These are phyloP conservation scores for Penstemon davidsonii DNA, from an alignment of 257 asterid species.

Conservation along the genomic window DNA sequence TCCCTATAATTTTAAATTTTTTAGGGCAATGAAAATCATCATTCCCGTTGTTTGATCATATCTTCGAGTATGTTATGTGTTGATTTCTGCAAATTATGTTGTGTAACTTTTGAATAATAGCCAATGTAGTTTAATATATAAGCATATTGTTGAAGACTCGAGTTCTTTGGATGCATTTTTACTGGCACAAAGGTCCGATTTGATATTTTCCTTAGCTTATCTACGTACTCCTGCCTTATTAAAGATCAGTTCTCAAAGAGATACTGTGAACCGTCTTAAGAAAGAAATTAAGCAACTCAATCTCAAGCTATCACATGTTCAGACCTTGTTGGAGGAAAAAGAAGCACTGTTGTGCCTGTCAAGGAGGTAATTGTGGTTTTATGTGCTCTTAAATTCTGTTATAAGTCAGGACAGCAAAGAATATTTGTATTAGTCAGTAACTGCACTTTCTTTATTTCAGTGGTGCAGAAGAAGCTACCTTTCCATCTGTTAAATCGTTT, in stretches of 20 bases:
- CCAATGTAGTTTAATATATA: too few relatives aligned
- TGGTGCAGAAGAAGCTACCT: constrained; percentile 44
- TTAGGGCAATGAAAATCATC: background rate
- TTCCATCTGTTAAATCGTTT: constrained; percentile 31
- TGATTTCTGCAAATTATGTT: background rate
- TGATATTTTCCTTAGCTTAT: constrained; percentile 69
- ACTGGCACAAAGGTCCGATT: constrained; percentile 2
- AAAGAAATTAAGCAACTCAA: constrained; percentile 77
- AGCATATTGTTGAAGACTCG: background rate
- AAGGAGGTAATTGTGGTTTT: constrained; percentile 52
- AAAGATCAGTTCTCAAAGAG: constrained; percentile 86
- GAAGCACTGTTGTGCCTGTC: constrained; percentile 53
- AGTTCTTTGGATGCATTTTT: constrained; percentile 25
- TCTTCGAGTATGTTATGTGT: background rate
- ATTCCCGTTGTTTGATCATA: background rate
- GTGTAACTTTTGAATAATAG: background rate
- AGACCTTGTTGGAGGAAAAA: constrained; percentile 67
- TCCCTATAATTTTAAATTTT: background rate
- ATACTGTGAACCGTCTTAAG: constrained; percentile 64
- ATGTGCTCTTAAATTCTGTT: constrained; percentile 22
- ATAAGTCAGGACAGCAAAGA: background rate
- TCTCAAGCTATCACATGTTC: constrained; percentile 70
- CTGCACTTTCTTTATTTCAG: constrained; percentile 36
- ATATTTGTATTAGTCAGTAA: constrained; percentile 7
- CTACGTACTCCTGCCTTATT: constrained; percentile 90